Base-by-base conservation (phyloP, 2,329 filamentous ascomycete genomes). In the Penicillium sp. region DNA sequence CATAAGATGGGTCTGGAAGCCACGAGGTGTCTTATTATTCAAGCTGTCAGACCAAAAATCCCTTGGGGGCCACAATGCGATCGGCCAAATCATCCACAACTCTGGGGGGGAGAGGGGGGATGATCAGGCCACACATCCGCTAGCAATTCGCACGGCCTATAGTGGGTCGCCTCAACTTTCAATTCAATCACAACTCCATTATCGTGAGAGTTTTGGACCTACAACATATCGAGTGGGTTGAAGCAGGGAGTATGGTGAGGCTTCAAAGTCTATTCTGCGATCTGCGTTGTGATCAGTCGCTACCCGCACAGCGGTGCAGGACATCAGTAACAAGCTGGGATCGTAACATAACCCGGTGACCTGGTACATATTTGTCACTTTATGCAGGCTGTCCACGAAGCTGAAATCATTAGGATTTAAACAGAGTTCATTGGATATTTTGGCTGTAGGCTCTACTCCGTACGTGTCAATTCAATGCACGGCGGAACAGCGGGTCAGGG, bases 151-250 rank as follows among this genome's bases (percentile, higher is more conserved):
- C 90, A 90, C 43, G 80, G 81, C 68, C 87, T 84, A 54, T 89
- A 83, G 63, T 90, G 86, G 63, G 88, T 86, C 58, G 96, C 87
- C 47, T 93, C 80, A 2, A 91, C 90, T 73, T 96, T 96, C 59
- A 94, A 79, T 72, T 93, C 87, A 67, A 96, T 94, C 89, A 96
- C 94, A 64, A 86, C 86, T 47, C 82, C 73, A 77, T 94, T 90
- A 71, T 89, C 81, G 73, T 90, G 89, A 33, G 96, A 85, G 63
- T 89, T 63, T 89, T 89, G 50, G 83, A 80, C 61, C 93, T 27
- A 31, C 29, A 31, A 12, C 23, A 23, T n/a, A 17, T 23, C 27
- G 7, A n/a, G 42, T n/a, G 23, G 9, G 15, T 13, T 27, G 5
- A 44, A 3, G 42, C 10, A 27, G 6, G 9, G 42, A 42, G 7